Evolutionary conservation across 441 rosid genomes (phyloP).

Genomic region (Geranium incanum): DNA sequence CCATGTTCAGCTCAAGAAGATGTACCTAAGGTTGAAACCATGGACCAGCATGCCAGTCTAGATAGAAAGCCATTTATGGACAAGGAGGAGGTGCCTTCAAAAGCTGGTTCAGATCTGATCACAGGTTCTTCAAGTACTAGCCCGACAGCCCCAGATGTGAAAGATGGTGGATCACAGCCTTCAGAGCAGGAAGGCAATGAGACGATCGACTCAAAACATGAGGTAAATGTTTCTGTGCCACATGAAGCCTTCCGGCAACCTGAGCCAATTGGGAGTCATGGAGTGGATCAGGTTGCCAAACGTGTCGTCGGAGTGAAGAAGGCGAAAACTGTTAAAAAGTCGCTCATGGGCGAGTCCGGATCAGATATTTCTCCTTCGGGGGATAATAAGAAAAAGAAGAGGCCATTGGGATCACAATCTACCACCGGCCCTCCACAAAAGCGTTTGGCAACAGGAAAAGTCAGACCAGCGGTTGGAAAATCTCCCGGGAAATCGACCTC

Average conservation of each 20-base stretch:
- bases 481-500: slow-evolving; percentile 28
- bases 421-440: slow-evolving; percentile 41
- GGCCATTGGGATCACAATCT: slow-evolving; percentile 32
- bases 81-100: slow-evolving; percentile 14
- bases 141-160: slow-evolving; percentile 5
- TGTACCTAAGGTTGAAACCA: slow-evolving; percentile 22
- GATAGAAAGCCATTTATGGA: slow-evolving; percentile 23
- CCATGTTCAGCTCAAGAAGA: slow-evolving; percentile 31
- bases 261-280: slow-evolving; percentile 4
- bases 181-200: slow-evolving; percentile 28
- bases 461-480: slow-evolving; percentile 20
- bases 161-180: slow-evolving; percentile 17
- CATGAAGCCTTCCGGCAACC: slow-evolving; percentile 27
- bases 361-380: slow-evolving; percentile 30
- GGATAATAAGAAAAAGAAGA: slow-evolving; percentile 65
- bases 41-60: slow-evolving; percentile 17
- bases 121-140: slow-evolving; percentile 10
- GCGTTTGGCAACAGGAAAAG: slow-evolving; percentile 37
- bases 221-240: slow-evolving; percentile 28
- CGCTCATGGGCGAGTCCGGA: slow-evolving; percentile 34
- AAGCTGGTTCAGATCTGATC: slow-evolving; percentile 19
- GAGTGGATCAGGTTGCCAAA: slow-evolving; percentile 13
- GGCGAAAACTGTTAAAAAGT: slow-evolving; percentile 39
- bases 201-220: slow-evolving; percentile 27
- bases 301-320: slow-evolving; percentile 43